Evolutionary conservation across 2,329 filamentous ascomycete genomes (phyloP).

Genomic region (Scolecobasidium constrictum): DNA sequence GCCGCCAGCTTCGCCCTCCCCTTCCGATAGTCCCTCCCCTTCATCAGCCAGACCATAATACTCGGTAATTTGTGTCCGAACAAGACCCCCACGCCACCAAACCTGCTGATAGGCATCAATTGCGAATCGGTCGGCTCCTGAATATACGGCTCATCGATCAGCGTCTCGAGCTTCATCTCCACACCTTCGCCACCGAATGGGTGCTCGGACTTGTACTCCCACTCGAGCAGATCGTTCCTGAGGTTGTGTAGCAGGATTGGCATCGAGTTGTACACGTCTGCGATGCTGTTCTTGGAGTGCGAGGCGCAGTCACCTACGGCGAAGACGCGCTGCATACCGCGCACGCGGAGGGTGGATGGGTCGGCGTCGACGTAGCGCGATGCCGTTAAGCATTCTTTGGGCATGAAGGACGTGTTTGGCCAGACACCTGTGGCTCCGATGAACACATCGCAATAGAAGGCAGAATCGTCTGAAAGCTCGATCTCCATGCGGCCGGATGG

Average conservation of each 20-base stretch:
- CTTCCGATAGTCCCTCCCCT: conserved; percentile 26
- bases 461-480: conserved; percentile 18
- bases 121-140: conserved; percentile 12
- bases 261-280: conserved; percentile 24
- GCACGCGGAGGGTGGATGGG: conserved; percentile 31
- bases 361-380: conserved; percentile 40
- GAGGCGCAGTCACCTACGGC: conserved; percentile 24
- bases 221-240: conserved; percentile 20
- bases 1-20: conserved; percentile 13
- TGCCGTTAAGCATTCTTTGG: conserved; percentile 32
- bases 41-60: conserved; percentile 21
- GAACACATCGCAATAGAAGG: conserved; percentile 24
- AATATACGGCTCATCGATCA: conserved; percentile 16
- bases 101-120: conserved; percentile 21
- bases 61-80: conserved; percentile 22
- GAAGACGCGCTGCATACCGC: conserved; percentile 20
- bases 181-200: conserved; percentile 15
- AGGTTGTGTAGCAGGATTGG: conserved; percentile 24
- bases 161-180: conserved; percentile 15
- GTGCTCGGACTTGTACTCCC: conserved; percentile 22
- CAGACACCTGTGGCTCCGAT: conserved; percentile 36
- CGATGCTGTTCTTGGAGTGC: conserved; percentile 21
- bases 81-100: conserved; percentile 25
- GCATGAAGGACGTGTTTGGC: conserved; percentile 43
- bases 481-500: conserved; percentile 8